Conservation (phyloP, 2,329 filamentous ascomycete genomes). For the Paraphaeosphaeria sporulosa region DNA sequence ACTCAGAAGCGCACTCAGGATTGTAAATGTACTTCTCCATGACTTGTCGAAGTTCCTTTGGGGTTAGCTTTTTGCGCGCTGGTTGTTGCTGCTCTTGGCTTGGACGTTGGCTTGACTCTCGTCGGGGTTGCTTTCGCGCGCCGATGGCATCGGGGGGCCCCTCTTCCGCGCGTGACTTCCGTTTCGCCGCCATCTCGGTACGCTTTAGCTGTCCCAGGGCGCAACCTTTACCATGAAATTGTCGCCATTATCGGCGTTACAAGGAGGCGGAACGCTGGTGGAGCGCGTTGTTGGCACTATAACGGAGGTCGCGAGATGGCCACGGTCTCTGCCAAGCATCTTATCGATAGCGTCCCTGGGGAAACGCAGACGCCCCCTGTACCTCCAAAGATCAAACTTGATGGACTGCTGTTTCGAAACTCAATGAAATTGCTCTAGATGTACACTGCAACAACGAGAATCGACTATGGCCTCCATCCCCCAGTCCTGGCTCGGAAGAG, state of each 20-base stretch:
- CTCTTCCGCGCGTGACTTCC: neutral
- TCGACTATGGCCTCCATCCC: slow-evolving; percentile 48
- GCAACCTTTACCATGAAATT: neutral
- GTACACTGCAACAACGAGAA: neutral
- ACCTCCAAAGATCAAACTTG: neutral
- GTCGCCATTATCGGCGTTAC: neutral
- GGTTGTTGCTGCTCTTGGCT: neutral
- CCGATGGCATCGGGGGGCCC: neutral
- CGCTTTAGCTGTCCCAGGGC: neutral
- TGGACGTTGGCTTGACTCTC: neutral
- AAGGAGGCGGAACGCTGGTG: neutral
- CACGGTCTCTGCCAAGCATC: neutral
- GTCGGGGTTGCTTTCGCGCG: neutral
- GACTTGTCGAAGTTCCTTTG: too few relatives aligned
- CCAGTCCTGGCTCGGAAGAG: slow-evolving; percentile 54
- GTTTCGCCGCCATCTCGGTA: neutral
- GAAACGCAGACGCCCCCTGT: neutral
- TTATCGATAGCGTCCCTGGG: neutral
- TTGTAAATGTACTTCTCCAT: too few relatives aligned
- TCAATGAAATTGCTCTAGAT: neutral
- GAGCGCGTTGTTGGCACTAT: neutral
- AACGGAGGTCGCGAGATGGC: neutral
- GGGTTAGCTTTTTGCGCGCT: neutral
- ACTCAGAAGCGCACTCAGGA: too few relatives aligned
- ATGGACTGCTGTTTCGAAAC: neutral